phyloP scores from a whole-genome alignment of 1,139 yeast species.

The Lodderomyces theae region DNA sequence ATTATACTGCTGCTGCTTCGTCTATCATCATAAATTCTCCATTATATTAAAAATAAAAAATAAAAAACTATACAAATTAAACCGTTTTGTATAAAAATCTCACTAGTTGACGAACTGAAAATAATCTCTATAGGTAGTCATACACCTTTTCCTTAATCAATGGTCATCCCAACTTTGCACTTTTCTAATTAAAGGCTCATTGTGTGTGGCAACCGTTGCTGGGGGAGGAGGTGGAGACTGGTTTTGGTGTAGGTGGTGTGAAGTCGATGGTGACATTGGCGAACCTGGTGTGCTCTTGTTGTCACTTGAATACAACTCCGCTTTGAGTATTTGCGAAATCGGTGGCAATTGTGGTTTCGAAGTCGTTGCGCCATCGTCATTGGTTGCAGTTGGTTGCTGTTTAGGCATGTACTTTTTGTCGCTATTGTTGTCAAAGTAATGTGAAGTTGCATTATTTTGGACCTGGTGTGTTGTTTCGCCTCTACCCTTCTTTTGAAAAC shows the following conservation, averaged over 20 bases:
- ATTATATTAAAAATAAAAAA: not conserved
- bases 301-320: slow-evolving; percentile 5
- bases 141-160: not conserved
- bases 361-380: not conserved
- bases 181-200: slow-evolving; percentile 11
- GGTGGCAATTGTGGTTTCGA: slow-evolving; percentile 12
- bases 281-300: no score
- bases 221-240: slow-evolving; percentile 7
- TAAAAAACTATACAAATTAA: no score
- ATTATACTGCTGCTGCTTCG: no score
- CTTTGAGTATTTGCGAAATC: slow-evolving; percentile 12
- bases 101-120: not conserved
- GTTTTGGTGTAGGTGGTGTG: not conserved
- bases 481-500: not conserved
- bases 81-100: not conserved
- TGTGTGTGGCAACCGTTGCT: slow-evolving; percentile 5
- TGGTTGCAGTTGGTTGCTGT: not conserved
- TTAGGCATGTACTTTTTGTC: not conserved
- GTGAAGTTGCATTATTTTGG: slow-evolving; percentile 1
- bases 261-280: not conserved
- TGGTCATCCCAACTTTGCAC: slow-evolving; percentile 12
- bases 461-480: not conserved
- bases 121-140: not conserved
- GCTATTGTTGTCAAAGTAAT: slow-evolving; percentile 3
- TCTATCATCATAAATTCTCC: no score